Percentiles rank a stretch among this genome's conserved stretches.
phyloP scores from a whole-genome alignment of 495 filamentous ascomycete genomes.

The Pseudoneurospora amorphoporcata region DNA sequence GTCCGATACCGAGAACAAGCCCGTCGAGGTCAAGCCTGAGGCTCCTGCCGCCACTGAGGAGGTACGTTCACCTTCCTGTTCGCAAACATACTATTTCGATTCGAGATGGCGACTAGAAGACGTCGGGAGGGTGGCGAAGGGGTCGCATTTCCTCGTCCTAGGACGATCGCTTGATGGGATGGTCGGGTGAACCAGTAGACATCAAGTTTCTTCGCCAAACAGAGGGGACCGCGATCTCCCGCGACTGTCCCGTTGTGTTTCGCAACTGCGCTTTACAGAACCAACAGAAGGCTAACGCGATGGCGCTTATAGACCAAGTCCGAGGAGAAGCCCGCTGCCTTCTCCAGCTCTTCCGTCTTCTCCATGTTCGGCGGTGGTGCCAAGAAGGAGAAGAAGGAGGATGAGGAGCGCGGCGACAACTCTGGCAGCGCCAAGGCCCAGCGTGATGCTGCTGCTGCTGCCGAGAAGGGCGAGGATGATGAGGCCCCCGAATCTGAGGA shows the following conservation, averaged over 20 bases:
- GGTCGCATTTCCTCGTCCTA: not conserved
- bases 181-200: not conserved
- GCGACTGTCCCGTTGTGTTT: not conserved
- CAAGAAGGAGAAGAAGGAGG: slow-evolving; percentile 70
- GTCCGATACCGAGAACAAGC: slow-evolving; percentile 32
- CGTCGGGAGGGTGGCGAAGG: not conserved
- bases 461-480: slow-evolving; percentile 45
- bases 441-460: slow-evolving; percentile 52
- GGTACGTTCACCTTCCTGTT: slow-evolving; percentile 14
- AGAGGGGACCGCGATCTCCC: not conserved
- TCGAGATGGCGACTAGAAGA: not conserved
- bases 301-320: not conserved
- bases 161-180: not conserved
- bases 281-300: not conserved
- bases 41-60: slow-evolving; percentile 43
- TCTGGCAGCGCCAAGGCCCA: slow-evolving; percentile 80
- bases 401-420: slow-evolving; percentile 60
- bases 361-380: slow-evolving; percentile 96
- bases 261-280: not conserved
- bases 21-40: slow-evolving; percentile 23
- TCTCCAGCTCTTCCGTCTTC: slow-evolving; percentile 53
- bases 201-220: not conserved
- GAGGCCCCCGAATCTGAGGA: slow-evolving; percentile 75
- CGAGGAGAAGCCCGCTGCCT: slow-evolving; percentile 21
- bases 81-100: not conserved